Base-by-base conservation (phyloP, 306 rosid genomes). In the Mimosa pudica region DNA sequence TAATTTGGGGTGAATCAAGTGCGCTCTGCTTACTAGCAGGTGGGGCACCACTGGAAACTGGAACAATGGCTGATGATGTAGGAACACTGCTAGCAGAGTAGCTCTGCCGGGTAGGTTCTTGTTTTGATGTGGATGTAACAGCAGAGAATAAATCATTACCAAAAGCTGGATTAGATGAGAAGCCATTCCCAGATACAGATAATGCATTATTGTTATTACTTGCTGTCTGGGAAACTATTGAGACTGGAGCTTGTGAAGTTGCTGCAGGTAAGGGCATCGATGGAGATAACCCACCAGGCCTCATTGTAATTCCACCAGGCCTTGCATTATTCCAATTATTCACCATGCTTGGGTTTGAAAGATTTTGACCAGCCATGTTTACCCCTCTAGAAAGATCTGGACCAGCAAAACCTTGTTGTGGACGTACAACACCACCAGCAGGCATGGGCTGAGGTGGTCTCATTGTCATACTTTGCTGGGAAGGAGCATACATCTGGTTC, bases 111-210 rank as follows among this genome's bases (percentile, higher is more conserved):
- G 84, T 7, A 66, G 86, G 87, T 48, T 80, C 95, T 83, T 84
- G 92, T 68, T 85, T 92, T 16, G 82, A 84, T 69, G 75, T 77
- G 42, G 87, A 47, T 61, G 92, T 76, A 70, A 85, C 71, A 73
- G 89, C 79, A 76, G 94, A 85, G 84, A 89, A 88, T 24, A 81
- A 70, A 74, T 92, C 93, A 32, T 78, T 85, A 38, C 88, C 90
- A 85, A 83, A 82, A 79, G 54, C 83, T 36, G 89, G 71, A 78
- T 64, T 82, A 32, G 97, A 75, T 47, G 94, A 24, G 84, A 86
- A 75, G 41, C 98, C 98, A 84, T 95, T 95, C 77, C 97, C 98
- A 78, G 98, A 84, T 80, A 82, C 87, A 82, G 79, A 54, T 69
- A 75, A 75, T 57, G 91, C 68, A 85, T 73, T 94, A 62, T 82